phyloP scores from a whole-genome alignment of 305 asterid genomes.

The Fraxinus nigra region DNA sequence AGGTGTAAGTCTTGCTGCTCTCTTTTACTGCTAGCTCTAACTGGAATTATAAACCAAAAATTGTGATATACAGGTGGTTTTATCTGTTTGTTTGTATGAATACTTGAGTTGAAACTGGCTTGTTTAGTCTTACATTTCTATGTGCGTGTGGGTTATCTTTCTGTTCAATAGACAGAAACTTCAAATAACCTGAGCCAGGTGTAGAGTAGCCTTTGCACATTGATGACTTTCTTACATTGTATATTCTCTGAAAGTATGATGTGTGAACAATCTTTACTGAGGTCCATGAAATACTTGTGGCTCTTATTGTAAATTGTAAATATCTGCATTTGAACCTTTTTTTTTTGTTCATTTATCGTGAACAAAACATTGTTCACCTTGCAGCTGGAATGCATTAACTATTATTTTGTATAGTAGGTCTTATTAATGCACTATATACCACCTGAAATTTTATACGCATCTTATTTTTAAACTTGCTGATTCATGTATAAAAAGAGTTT shows the following conservation, averaged over 20 bases:
- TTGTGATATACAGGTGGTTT: not conserved
- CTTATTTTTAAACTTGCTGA: not conserved
- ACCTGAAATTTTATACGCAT: not conserved
- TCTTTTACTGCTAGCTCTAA: not conserved
- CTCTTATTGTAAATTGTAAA: not conserved
- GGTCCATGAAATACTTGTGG: not conserved
- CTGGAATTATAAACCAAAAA: not conserved
- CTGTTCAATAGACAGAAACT: not conserved
- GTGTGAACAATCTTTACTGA: not conserved
- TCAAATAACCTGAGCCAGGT: not conserved
- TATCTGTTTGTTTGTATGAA: not conserved
- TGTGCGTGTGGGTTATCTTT: not conserved
- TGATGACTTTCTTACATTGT: not conserved
- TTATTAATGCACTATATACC: not conserved
- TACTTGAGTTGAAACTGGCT: not conserved
- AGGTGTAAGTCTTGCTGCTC: slow-evolving; percentile 31
- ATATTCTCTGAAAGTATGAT: not conserved
- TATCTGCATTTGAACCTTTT: not conserved
- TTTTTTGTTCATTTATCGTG: not conserved
- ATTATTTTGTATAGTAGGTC: not conserved
- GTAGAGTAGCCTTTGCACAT: not conserved
- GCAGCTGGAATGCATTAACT: not conserved
- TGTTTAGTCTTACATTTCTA: not conserved
- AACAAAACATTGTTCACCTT: not conserved
- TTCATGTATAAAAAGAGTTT: not conserved